A percentile compares a stretch with the other conserved stretches of the same genome.
These are phyloP conservation scores for Magnolia officinalis DNA, from an alignment of 164 flowering plant genomes.

Conservation along the genomic window DNA sequence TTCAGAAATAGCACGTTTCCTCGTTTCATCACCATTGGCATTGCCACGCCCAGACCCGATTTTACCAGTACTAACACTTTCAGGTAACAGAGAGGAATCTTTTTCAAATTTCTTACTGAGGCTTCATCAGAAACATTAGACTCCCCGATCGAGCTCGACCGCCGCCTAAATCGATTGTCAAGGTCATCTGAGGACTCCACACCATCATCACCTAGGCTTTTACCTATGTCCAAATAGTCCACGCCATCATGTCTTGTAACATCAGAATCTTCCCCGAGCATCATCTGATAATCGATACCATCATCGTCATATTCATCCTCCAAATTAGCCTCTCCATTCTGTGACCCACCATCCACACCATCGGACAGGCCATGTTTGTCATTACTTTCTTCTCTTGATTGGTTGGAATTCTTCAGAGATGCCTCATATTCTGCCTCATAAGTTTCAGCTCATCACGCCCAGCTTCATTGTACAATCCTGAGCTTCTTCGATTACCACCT, in stretches of 20 bases:
- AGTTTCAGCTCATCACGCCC: slow-evolving; percentile 81
- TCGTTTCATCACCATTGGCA: slow-evolving; percentile 21
- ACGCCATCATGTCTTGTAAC: slow-evolving; percentile 28
- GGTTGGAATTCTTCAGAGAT: slow-evolving; percentile 22
- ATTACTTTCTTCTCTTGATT: not conserved
- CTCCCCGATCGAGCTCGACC: slow-evolving; percentile 18
- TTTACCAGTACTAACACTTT: slow-evolving; percentile 20
- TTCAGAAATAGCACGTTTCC: slow-evolving; percentile 29
- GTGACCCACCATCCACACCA: slow-evolving; percentile 19
- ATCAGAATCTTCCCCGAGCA: slow-evolving; percentile 42
- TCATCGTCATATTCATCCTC: slow-evolving; percentile 63
- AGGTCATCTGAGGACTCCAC: slow-evolving; percentile 21
- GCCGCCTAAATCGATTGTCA: slow-evolving; percentile 23
- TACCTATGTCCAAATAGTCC: slow-evolving; percentile 14
- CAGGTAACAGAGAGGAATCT: slow-evolving; percentile 22
- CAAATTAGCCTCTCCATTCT: slow-evolving; percentile 17
- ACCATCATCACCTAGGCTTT: slow-evolving; percentile 22
- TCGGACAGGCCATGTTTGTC: not conserved
- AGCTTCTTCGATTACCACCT: slow-evolving; percentile 25
- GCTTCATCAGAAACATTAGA: slow-evolving; percentile 19
- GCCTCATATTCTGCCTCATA: slow-evolving; percentile 93
- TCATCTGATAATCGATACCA: slow-evolving; percentile 64
- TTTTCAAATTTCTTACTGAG: slow-evolving; percentile 13
- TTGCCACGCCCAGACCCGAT: slow-evolving; percentile 26
- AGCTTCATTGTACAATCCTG: slow-evolving; percentile 88